Conservation (phyloP, 371 early-diverging fungal species). For the Mucor mucedo region DNA sequence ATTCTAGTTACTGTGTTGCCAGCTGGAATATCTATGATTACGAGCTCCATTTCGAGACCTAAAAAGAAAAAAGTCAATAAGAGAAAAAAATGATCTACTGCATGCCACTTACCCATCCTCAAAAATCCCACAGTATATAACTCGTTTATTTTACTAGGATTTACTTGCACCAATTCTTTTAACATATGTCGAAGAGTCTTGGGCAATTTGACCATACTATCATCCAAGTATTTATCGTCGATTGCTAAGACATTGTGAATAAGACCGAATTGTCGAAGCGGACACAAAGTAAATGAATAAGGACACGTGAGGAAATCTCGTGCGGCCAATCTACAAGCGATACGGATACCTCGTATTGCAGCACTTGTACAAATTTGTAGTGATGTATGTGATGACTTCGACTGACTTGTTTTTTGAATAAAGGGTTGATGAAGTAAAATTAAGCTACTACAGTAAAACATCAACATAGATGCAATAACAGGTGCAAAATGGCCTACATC, state of each 20-base stretch:
- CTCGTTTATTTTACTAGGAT: conserved; percentile 6
- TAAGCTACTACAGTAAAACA: conserved; percentile 42
- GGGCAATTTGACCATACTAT: conserved; percentile 11
- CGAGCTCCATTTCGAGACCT: background rate
- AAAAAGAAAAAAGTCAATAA: no score
- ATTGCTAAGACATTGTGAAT: conserved; percentile 33
- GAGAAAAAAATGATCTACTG: no score
- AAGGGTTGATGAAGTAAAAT: conserved; percentile 52
- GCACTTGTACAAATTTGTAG: conserved; percentile 47
- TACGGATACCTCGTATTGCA: conserved; percentile 40
- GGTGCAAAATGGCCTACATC: conserved; percentile 38
- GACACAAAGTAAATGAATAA: conserved; percentile 43
- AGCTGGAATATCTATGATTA: background rate
- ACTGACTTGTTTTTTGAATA: conserved; percentile 21
- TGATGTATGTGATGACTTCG: conserved; percentile 34
- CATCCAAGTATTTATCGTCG: conserved; percentile 10
- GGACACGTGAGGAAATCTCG: conserved; percentile 44
- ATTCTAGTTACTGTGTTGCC: background rate
- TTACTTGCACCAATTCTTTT: background rate
- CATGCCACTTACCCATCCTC: conserved; percentile 5
- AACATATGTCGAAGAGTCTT: conserved; percentile 13
- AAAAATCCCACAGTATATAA: conserved; percentile 13
- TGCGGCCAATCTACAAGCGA: conserved; percentile 32
- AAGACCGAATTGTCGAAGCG: conserved; percentile 42
- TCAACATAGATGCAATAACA: conserved; percentile 33